Evolutionary conservation across 805 yeast genomes (phyloP).

Genomic region (Pichia thaimueangensis): DNA sequence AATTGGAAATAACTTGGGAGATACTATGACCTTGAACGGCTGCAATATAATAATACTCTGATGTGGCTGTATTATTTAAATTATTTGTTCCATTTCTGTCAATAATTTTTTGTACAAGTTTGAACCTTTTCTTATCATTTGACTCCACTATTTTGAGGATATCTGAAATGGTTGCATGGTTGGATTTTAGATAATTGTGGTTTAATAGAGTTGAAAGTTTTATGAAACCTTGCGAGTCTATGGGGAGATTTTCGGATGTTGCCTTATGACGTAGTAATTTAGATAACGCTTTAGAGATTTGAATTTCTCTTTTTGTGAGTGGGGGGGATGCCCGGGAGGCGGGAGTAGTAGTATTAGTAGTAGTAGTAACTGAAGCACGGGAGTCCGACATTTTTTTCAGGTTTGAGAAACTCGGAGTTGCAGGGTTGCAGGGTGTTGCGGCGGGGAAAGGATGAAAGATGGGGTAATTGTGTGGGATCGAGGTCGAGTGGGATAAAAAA

Average conservation of each 20-base stretch:
- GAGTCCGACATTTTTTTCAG: too few relatives aligned
- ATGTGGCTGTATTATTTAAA: not conserved
- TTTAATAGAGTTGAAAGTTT: conserved; percentile 44
- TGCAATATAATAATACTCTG: conserved; percentile 40
- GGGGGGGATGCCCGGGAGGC: too few relatives aligned
- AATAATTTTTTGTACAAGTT: conserved; percentile 15
- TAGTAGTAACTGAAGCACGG: too few relatives aligned
- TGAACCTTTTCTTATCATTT: conserved; percentile 70
- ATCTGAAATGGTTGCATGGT: conserved; percentile 50
- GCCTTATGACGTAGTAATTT: conserved; percentile 88
- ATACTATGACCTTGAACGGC: conserved; percentile 94
- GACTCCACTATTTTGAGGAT: conserved; percentile 51
- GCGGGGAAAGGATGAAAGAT: too few relatives aligned
- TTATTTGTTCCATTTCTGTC: conserved; percentile 15
- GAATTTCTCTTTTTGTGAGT: conserved; percentile 6
- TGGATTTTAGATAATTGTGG: conserved; percentile 53
- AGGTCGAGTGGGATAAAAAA: too few relatives aligned
- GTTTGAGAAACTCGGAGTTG: too few relatives aligned
- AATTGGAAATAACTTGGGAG: conserved; percentile 32
- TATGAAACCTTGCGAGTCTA: conserved; percentile 66
- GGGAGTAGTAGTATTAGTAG: too few relatives aligned
- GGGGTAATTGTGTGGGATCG: too few relatives aligned
- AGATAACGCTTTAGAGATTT: conserved; percentile 67
- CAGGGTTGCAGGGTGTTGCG: too few relatives aligned
- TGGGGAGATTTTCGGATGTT: conserved; percentile 50